phyloP scores from a whole-genome alignment of 148 eudicot species.

The Rhododendron vialii region DNA sequence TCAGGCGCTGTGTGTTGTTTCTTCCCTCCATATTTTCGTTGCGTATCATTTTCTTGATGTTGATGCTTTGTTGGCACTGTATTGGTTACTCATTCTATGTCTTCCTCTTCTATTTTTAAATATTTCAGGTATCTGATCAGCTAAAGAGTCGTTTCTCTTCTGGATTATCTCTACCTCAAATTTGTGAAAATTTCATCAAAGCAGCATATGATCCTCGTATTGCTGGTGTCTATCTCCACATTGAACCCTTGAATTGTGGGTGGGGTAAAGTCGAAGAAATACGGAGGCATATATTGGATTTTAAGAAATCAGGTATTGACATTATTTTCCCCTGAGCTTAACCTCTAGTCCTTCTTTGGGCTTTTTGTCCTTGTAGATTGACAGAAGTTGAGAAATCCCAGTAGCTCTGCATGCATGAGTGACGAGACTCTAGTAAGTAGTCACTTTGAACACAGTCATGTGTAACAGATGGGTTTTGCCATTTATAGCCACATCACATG shows the following conservation, averaged over 20 bases:
- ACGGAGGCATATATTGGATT: constrained; percentile 80
- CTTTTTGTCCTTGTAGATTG: not conserved
- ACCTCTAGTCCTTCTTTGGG: not conserved
- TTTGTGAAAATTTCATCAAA: constrained; percentile 85
- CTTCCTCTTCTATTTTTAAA: not conserved
- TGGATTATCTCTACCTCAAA: constrained; percentile 82
- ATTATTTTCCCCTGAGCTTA: not conserved
- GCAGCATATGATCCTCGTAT: constrained; percentile 97
- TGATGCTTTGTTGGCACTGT: not conserved
- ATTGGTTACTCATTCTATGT: constrained; percentile 4
- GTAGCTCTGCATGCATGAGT: not conserved
- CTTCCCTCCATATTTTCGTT: not conserved
- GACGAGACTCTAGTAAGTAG: not conserved
- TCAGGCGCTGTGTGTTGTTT: not conserved
- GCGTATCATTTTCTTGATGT: not conserved
- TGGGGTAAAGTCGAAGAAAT: constrained; percentile 97
- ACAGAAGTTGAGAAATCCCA: not conserved
- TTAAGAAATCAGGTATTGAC: constrained; percentile 69
- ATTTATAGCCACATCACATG: not conserved
- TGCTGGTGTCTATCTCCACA: constrained; percentile 81
- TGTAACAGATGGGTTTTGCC: not conserved
- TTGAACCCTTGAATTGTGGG: constrained; percentile 75
- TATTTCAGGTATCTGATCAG: constrained; percentile 75
- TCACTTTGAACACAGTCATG: not conserved
- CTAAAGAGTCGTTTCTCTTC: constrained; percentile 63